Evolutionary conservation across 495 filamentous ascomycete genomes (phyloP).

Genomic region (Penicillium malachiteum): DNA sequence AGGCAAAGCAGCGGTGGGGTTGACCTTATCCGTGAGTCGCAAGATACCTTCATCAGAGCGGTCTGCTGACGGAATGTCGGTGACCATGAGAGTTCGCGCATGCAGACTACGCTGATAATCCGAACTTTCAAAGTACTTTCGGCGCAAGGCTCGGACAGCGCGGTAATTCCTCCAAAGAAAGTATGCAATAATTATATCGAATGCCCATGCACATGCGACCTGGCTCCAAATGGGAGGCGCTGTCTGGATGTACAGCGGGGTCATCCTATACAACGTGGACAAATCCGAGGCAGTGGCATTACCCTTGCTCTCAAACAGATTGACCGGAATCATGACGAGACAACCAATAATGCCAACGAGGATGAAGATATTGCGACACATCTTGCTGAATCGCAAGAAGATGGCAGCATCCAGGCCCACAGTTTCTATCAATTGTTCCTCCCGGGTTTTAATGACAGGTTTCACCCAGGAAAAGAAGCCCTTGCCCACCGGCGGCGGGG

Average conservation of each 20-base stretch:
- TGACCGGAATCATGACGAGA: conserved; percentile 79
- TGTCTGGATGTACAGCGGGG: conserved; percentile 47
- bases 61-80: conserved; percentile 72
- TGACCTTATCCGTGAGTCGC: conserved; percentile 70
- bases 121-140: conserved; percentile 77
- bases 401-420: conserved; percentile 88
- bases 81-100: conserved; percentile 87
- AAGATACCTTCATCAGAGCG: conserved; percentile 85
- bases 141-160: conserved; percentile 65
- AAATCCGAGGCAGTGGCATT: conserved; percentile 23
- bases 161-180: conserved; percentile 93
- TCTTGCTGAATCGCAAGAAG: conserved; percentile 83
- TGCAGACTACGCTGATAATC: conserved; percentile 90
- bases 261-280: conserved; percentile 50
- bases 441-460: conserved; percentile 73
- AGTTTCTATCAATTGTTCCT: conserved; percentile 70
- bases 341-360: conserved; percentile 71
- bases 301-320: conserved; percentile 55
- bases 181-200: conserved; percentile 70
- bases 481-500: conserved; percentile 86
- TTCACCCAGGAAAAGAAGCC: conserved; percentile 81
- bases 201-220: conserved; percentile 74
- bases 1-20: conserved; percentile 72
- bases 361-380: conserved; percentile 91
- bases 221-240: conserved; percentile 68